Conservation (phyloP, 768 basidiomycete species). For the Mycena sanguinolenta region DNA sequence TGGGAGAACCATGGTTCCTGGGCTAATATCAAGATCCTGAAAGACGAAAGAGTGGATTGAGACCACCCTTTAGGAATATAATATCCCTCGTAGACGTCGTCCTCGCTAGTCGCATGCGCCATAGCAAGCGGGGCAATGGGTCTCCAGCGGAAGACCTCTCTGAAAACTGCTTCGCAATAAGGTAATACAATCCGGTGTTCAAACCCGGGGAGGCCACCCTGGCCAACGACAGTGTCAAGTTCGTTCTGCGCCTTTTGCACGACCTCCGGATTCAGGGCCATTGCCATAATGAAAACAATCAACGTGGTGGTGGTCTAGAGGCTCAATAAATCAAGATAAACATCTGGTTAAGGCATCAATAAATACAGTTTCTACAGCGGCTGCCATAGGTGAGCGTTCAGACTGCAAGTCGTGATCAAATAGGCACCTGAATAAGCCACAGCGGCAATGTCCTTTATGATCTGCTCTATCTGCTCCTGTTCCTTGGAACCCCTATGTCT, state of each 20-base stretch:
- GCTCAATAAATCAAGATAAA: background rate
- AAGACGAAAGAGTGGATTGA: slow-evolving; percentile 33
- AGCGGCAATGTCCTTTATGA: slow-evolving; percentile 46
- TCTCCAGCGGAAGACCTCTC: too few relatives aligned
- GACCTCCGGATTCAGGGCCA: background rate
- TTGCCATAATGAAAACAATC: background rate
- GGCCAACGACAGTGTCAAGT: slow-evolving; percentile 40
- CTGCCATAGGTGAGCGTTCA: background rate
- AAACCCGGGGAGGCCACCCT: too few relatives aligned
- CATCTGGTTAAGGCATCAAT: background rate
- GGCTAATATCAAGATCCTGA: background rate
- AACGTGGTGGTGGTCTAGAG: background rate
- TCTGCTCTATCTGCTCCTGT: slow-evolving; percentile 13
- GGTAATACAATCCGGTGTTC: too few relatives aligned
- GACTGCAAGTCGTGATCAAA: too few relatives aligned
- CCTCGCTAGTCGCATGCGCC: too few relatives aligned
- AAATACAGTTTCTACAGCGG: background rate
- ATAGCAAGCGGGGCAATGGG: too few relatives aligned
- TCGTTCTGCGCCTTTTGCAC: background rate
- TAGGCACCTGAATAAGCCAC: slow-evolving; percentile 46
- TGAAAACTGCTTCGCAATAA: too few relatives aligned
- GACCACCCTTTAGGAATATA: slow-evolving; percentile 34
- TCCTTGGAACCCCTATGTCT: slow-evolving; percentile 12
- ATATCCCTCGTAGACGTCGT: too few relatives aligned
- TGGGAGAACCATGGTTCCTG: slow-evolving; percentile 6